Evolutionary conservation across 2,329 filamentous ascomycete genomes (phyloP).

Genomic region (Xylariaceae sp.): DNA sequence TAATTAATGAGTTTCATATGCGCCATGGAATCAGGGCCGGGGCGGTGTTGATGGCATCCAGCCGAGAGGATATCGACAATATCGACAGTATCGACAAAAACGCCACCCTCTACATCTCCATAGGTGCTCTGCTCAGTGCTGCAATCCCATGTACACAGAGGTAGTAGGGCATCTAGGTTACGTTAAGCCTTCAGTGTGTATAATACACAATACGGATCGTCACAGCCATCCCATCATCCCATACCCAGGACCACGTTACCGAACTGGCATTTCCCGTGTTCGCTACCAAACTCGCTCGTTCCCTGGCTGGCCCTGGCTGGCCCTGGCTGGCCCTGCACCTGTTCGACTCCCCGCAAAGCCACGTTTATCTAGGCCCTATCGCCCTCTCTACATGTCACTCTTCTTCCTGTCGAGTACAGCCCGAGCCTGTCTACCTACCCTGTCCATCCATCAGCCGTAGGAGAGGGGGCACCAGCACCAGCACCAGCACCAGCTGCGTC

Average conservation of each 20-base stretch:
- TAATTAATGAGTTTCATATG: neutral
- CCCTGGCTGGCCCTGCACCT: slow-evolving; percentile 10
- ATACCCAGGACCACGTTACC: neutral
- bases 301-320: slow-evolving; percentile 10
- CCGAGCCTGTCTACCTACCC: neutral
- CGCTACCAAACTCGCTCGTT: slow-evolving; percentile 10
- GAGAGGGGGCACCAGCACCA: no score
- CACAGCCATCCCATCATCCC: neutral
- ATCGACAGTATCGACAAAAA: neutral
- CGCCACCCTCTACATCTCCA: neutral
- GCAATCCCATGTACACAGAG: no score
- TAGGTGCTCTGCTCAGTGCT: no score
- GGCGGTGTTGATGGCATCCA: neutral
- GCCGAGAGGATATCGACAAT: neutral
- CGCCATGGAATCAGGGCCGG: neutral
- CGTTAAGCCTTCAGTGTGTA: no score
- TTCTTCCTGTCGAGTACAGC: slow-evolving; percentile 14
- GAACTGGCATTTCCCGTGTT: slow-evolving; percentile 10
- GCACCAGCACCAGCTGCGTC: no score
- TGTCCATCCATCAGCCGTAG: no score
- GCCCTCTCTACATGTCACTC: neutral
- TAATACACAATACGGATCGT: neutral
- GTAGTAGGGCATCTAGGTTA: no score
- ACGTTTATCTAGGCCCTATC: slow-evolving; percentile 9
- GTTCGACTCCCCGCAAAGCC: slow-evolving; percentile 19